Evolutionary conservation across 208 protist genomes (phyloP), one percentile per base, ranked within the genome.

Genomic region (Strigomonas culicis): DNA sequence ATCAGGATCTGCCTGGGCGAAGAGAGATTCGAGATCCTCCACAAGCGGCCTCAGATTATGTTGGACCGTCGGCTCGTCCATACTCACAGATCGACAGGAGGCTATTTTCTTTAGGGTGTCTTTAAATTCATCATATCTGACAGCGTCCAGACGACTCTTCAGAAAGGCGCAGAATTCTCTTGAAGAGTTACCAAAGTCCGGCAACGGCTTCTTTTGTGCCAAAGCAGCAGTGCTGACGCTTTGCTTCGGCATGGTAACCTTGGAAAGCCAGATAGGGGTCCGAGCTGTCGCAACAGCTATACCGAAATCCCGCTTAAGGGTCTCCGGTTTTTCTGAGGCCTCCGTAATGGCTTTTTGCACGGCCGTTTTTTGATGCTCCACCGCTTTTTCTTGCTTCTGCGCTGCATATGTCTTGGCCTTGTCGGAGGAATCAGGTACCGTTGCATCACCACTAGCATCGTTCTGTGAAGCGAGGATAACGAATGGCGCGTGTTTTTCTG

Each of bases 91-190:
- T 0, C 75, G 73, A 19, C 71, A 64, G 1, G 56, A 50, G 8
- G 84, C 85, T 43, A 96, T 81, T 32, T 84, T 65, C 27, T 65
- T 68, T 31, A 96, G 71, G 15, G 66, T 61, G 2, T 68, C 69
- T 28, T 79, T 77, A 59, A 96, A 96, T 22, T 39, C 30, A 31
- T 81, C 68, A 66, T 96, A 96, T 27, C 63, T 56, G 25, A 66
- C 69, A 15, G 64, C 72, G 1, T 70, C 46, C 11, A 96, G 68
- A 21, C 69, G 77, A 15, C 63, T 59, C 63, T 91, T 92, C 8
- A 96, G 57, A 75, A 84, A 93, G 11, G 80, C 73, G 73, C 90
- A 93, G 71, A 93, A 93, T 64, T 96, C 85, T 59, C 78, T 82
- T 10, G 90, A 90, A 1, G 74, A 83, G 10, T 68, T 44, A 17